These are phyloP conservation scores for Phalaenopsis aphrodite DNA, from an alignment of 106 monocot species.

Conservation along the genomic window DNA sequence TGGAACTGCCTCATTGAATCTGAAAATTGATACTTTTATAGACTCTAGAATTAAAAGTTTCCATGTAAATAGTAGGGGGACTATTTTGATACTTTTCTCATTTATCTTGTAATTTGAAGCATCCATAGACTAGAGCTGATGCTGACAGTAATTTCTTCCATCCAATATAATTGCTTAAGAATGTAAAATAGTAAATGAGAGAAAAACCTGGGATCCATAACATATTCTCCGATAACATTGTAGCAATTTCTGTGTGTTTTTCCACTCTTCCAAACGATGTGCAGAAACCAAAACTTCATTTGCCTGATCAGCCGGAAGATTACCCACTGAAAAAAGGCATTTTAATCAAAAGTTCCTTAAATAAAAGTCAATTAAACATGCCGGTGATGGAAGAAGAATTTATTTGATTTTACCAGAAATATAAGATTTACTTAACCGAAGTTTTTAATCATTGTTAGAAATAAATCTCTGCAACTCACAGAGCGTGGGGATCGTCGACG, in stretches of 20 bases:
- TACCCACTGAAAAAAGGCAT: constrained; percentile 29
- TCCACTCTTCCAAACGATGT: constrained; percentile 28
- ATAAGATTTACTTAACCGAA: too few relatives aligned
- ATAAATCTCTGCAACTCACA: constrained; percentile 10
- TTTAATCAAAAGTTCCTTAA: neutral
- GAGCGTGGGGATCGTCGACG: constrained; percentile 59
- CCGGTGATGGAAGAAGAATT: too few relatives aligned
- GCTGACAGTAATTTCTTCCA: neutral
- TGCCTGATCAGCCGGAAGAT: constrained; percentile 29
- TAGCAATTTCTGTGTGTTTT: constrained; percentile 24
- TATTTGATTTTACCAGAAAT: too few relatives aligned
- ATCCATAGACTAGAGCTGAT: neutral
- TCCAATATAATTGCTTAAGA: neutral
- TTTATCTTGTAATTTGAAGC: neutral
- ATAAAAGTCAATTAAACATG: neutral
- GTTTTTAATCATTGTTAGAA: too few relatives aligned
- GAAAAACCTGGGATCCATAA: constrained; percentile 26
- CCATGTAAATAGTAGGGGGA: too few relatives aligned
- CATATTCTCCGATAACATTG: constrained; percentile 30
- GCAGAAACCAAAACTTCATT: constrained; percentile 25
- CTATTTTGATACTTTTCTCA: too few relatives aligned
- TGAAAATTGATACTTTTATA: too few relatives aligned
- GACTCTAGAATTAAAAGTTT: too few relatives aligned
- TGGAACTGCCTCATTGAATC: too few relatives aligned
- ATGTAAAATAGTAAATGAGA: neutral